These are phyloP conservation scores for Hypomontagnella submonticulosa DNA, from an alignment of 495 filamentous ascomycete genomes.

Conservation along the genomic window DNA sequence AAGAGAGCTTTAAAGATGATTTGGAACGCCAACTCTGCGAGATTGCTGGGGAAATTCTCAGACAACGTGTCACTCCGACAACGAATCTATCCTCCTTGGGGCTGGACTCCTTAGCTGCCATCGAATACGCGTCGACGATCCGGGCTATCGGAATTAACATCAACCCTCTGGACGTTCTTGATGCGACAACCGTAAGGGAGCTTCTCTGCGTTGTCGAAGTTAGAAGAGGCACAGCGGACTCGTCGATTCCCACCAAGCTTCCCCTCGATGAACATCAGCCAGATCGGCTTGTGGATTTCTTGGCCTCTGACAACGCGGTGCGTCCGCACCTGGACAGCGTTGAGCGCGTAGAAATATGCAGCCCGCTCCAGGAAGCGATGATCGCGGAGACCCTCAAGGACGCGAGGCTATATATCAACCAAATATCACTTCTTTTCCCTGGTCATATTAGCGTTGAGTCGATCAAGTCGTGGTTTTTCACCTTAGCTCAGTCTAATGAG, in stretches of 20 bases:
- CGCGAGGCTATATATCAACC: constrained; percentile 75
- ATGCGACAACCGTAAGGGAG: constrained; percentile 55
- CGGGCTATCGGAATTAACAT: constrained; percentile 62
- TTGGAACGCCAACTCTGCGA: constrained; percentile 60
- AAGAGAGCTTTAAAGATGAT: constrained; percentile 47
- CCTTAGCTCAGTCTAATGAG: constrained; percentile 65
- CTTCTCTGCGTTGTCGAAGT: constrained; percentile 12
- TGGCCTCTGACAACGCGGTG: constrained; percentile 39
- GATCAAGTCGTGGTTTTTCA: constrained; percentile 59
- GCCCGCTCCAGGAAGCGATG: constrained; percentile 81
- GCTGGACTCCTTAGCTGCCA: constrained; percentile 78
- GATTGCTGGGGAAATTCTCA: constrained; percentile 60
- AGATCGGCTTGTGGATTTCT: neutral
- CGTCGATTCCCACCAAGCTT: neutral
- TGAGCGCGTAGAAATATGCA: constrained; percentile 68
- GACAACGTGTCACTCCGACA: constrained; percentile 48
- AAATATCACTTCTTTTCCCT: constrained; percentile 69
- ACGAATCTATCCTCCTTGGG: constrained; percentile 65
- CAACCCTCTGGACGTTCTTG: constrained; percentile 67
- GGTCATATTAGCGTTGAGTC: constrained; percentile 33
- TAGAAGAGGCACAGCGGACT: neutral
- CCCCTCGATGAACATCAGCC: neutral
- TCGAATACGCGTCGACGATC: constrained; percentile 71
- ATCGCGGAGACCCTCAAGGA: constrained; percentile 71
- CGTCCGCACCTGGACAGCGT: constrained; percentile 49